Evolutionary conservation across 768 basidiomycete species (phyloP), one percentile per base, ranked within the genome.

Genomic region (Lentinus brumalis): DNA sequence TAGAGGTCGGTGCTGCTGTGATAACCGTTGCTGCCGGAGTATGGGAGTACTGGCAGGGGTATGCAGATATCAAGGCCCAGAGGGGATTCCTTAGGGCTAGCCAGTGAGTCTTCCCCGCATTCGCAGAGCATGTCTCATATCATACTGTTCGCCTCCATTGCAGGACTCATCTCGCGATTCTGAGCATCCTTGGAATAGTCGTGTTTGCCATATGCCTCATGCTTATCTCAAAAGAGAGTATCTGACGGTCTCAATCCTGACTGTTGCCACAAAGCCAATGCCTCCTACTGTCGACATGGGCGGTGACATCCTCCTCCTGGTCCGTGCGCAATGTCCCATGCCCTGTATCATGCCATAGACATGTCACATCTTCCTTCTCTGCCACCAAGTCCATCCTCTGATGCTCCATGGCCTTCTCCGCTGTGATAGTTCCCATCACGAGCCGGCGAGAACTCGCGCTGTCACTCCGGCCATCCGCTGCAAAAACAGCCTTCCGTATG

Each of bases 21-120:
- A 75, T 77, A 12, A 80, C 82, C 16, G 78, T 91, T 21, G 73
- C 69, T 9, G 86, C 82, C 1, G 89, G 87, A 0, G 62, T 77
- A 40, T 91, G 85, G 85, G 88, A 89, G 73, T 92, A 88, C 61
- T 80, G 82, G 59, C 78, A 74, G 51, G 84, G 84, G 1, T 83
- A 79, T 47, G 73, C 77, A 66, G 87, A 87, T 68, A 70, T 91
- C 61, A 75, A 81, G 57, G 76, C 78, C 57, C 77, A 82, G 74
- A 79, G 82, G 62, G 86, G 87, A 1, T 89, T 91, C 69, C 70
- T 89, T 41, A 75, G 73, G 32, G 82, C 79, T 15, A 78, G 82
- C 30, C 86, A 84, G 89, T 80, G 62, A 69, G 75, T 86, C 42
- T 49, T 54, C 66, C 50, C 42, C 30, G 40, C 45, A 26, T 26